Evolutionary conservation across 768 basidiomycete species (phyloP).

Genomic region (Mrakia frigida): DNA sequence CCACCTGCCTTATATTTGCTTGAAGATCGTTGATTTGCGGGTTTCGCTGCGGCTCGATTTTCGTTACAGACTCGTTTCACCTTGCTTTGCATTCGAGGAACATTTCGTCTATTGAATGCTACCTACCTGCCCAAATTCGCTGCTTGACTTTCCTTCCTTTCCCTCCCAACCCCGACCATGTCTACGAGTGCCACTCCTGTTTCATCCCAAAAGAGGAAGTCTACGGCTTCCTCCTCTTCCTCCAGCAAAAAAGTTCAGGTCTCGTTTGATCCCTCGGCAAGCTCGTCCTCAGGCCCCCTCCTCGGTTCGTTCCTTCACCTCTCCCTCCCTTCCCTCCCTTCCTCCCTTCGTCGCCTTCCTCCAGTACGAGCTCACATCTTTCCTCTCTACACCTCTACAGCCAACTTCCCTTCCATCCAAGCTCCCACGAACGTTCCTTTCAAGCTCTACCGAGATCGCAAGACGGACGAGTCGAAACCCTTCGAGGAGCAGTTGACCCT

Average conservation of each 20-base stretch:
- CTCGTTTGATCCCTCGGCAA: slow-evolving; percentile 36
- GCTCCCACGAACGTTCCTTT: slow-evolving; percentile 60
- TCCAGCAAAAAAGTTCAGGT: slow-evolving; percentile 22
- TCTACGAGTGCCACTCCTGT: background rate
- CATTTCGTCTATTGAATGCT: no score
- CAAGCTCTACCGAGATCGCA: slow-evolving; percentile 51
- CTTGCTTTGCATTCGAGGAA: no score
- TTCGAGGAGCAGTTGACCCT: slow-evolving; percentile 45
- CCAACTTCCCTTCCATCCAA: slow-evolving; percentile 61
- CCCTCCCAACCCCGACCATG: slow-evolving; percentile 6
- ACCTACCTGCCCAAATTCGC: no score
- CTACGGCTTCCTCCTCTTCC: background rate
- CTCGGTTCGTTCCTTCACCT: slow-evolving; percentile 48
- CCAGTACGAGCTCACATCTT: background rate
- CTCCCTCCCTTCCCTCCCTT: background rate
- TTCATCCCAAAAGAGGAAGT: slow-evolving; percentile 19
- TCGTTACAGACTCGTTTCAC: no score
- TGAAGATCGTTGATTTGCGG: no score
- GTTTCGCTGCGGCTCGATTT: no score
- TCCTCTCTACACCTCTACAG: slow-evolving; percentile 42
- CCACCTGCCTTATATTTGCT: no score
- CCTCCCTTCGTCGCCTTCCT: background rate
- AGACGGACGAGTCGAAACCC: slow-evolving; percentile 17
- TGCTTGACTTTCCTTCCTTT: background rate
- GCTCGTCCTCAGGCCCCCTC: slow-evolving; percentile 52